These are phyloP conservation scores for Neodidymelliopsis sp. DNA, from an alignment of 2,329 filamentous ascomycete species.

Conservation along the genomic window DNA sequence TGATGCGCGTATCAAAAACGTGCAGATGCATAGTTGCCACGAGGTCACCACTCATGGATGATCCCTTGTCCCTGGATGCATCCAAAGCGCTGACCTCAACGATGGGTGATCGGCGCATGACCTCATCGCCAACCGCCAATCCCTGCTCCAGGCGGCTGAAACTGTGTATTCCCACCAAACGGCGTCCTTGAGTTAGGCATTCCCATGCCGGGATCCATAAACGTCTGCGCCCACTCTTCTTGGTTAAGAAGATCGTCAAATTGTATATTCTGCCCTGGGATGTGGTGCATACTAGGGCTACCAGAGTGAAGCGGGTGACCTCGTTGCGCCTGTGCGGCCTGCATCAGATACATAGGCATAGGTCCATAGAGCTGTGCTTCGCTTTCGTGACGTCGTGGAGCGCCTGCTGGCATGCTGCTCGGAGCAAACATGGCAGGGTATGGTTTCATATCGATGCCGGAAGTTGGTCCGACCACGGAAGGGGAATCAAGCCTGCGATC, in stretches of 20 bases:
- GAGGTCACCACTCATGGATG: not conserved
- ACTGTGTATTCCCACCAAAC: constrained; percentile 28
- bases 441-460: constrained; percentile 39
- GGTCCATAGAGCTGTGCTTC: constrained; percentile 77
- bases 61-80: not conserved
- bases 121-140: constrained; percentile 25
- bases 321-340: constrained; percentile 48
- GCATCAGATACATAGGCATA: constrained; percentile 74
- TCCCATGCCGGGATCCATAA: constrained; percentile 45
- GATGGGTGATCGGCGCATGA: constrained; percentile 2
- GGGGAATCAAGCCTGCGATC: constrained; percentile 34
- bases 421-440: constrained; percentile 35
- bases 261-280: constrained; percentile 37
- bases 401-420: constrained; percentile 25
- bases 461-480: constrained; percentile 26
- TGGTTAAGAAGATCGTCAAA: constrained; percentile 49
- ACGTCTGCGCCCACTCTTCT: constrained; percentile 52
- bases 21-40: not conserved
- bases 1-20: not conserved
- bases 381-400: constrained; percentile 58
- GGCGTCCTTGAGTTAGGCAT: constrained; percentile 33
- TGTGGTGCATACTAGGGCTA: constrained; percentile 29
- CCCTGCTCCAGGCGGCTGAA: constrained; percentile 28
- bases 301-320: constrained; percentile 37
- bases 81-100: constrained; percentile 3